Base-by-base conservation (phyloP, 2,329 filamentous ascomycete species). In the Penicillium sp. region DNA sequence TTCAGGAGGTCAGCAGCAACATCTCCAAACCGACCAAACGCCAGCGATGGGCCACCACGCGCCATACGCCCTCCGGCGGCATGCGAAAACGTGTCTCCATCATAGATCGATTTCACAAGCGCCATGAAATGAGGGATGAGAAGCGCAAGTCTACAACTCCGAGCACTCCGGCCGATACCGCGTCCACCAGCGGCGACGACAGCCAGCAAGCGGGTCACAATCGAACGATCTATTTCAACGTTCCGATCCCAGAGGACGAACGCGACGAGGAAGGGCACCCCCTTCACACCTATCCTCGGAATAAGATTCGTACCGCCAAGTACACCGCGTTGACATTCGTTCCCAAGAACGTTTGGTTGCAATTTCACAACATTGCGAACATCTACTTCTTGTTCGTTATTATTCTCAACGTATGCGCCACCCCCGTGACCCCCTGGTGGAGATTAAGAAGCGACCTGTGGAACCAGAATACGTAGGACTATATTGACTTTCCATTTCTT, bases 351-450 rank as follows among this genome's bases (percentile, higher is more conserved):
- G 74, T 99, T 71, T 99, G 89, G 87, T 91, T 96, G 65, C 96
- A 99, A 77, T 98, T 99, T 73, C 94, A 99, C 78, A 98, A 98
- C 73, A 89, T 99, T 70, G 95, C 95, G 72, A 99, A 99, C 76
- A 89, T 98, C 55, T 99, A 98, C 79, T 99, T 99, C 84, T 82
- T 98, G 68, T 97, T 98, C 79, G 85, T 94, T 69, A 93, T 97
- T 73, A 96, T 99, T 72, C 85, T 99, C 60, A 88, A 89, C 71
- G 95, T 98, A 88, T 83, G 93, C 84, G 27, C 31, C 40, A 33
- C 22, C 27, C 39, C 39, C 16, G 36, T n/a, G 36, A n/a, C 4
- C 19, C n/a, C 19, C 35, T 44, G 16, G 11, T 35, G 33, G 22
- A 37, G 49, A 51, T 9, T 14, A 18, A 22, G 22, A 27, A 10